Evolutionary conservation across 2,329 filamentous ascomycete species (phyloP).

Genomic region (Xylariales sp.): DNA sequence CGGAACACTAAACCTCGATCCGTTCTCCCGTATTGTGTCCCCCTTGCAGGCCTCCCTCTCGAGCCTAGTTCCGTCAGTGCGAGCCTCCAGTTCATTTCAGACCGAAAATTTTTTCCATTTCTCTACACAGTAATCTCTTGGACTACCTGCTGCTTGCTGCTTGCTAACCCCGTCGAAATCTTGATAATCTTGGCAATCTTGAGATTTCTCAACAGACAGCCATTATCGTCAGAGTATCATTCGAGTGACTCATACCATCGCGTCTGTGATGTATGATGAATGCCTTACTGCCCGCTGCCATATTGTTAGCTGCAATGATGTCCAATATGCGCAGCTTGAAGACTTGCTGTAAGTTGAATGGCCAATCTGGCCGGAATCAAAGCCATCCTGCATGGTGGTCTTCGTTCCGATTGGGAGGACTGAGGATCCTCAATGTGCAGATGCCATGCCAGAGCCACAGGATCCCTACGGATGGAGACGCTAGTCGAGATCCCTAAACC

Average conservation of each 20-base stretch:
- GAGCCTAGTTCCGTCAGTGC: conserved; percentile 13
- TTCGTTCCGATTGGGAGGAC: conserved; percentile 9
- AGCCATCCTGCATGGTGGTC: conserved; percentile 3
- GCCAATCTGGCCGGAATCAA: conserved; percentile 2
- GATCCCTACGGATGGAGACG: conserved; percentile 7
- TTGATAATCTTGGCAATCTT: not conserved
- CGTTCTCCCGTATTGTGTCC: not conserved
- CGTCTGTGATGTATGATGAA: conserved; percentile 13
- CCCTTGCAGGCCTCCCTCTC: conserved; percentile 12
- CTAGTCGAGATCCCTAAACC: conserved; percentile 9
- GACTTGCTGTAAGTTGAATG: conserved; percentile 9
- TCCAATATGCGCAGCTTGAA: conserved; percentile 19
- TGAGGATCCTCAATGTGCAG: conserved; percentile 5
- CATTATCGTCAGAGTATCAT: not conserved
- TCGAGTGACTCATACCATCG: conserved; percentile 17
- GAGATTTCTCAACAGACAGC: not conserved
- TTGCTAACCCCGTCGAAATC: conserved; percentile 2
- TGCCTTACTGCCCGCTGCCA: conserved; percentile 6
- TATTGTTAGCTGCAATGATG: conserved; percentile 23
- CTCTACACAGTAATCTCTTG: conserved; percentile 10
- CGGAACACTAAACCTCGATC: conserved; percentile 2
- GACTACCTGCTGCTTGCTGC: conserved; percentile 9
- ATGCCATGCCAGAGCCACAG: conserved; percentile 8
- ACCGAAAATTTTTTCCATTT: conserved; percentile 20
- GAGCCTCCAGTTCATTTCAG: conserved; percentile 18